These are phyloP conservation scores for Carex parvula DNA, from an alignment of 176 grass and related monocot species.

Conservation along the genomic window DNA sequence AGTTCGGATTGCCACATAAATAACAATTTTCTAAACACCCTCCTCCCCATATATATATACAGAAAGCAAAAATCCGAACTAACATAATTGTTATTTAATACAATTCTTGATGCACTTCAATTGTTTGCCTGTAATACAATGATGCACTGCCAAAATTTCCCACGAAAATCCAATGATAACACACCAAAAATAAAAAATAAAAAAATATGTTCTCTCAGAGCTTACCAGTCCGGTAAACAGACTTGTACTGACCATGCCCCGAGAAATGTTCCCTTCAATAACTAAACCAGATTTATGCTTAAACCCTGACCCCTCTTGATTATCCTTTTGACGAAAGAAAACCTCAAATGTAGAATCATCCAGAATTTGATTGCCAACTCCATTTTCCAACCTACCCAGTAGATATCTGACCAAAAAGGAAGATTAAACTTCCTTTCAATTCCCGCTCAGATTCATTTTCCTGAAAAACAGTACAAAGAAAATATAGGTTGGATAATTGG, in stretches of 20 bases:
- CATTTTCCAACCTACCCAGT: background rate
- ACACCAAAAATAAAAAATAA: background rate
- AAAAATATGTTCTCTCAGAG: background rate
- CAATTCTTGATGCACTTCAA: background rate
- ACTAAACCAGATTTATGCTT: background rate
- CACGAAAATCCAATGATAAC: background rate
- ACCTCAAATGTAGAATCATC: background rate
- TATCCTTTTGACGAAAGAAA: background rate
- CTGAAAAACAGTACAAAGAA: background rate
- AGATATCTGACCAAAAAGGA: background rate
- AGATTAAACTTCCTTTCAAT: background rate
- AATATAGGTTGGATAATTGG: background rate
- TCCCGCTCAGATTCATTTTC: background rate
- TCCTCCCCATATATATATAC: background rate
- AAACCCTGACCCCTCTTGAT: background rate
- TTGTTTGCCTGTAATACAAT: no score
- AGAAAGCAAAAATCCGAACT: slow-evolving; percentile 12
- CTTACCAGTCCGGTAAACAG: background rate
- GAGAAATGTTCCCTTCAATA: background rate
- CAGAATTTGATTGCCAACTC: background rate
- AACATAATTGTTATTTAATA: no score
- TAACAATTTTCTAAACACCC: background rate
- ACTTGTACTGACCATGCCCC: background rate
- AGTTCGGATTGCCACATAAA: background rate
- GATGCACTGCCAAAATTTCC: slow-evolving; percentile 17